Evolutionary conservation across 768 basidiomycete species (phyloP).

Genomic region (Daedaleopsis nitida): DNA sequence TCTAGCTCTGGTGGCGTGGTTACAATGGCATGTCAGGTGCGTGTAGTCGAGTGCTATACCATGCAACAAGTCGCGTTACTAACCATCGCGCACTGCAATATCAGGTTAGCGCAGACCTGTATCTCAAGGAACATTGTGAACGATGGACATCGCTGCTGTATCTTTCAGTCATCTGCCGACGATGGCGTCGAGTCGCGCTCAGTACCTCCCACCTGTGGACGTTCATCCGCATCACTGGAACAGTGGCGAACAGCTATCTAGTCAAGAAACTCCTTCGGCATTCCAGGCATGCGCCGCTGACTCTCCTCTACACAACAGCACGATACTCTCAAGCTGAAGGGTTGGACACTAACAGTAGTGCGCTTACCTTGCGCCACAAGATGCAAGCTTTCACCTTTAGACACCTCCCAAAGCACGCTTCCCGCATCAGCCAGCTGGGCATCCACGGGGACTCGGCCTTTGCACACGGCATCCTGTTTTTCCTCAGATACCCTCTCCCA

Average conservation of each 20-base stretch:
- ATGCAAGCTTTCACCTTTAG: background rate
- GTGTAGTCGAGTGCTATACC: background rate
- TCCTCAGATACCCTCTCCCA: background rate
- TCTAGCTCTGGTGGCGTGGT: no score
- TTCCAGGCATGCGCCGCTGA: background rate
- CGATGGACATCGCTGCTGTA: background rate
- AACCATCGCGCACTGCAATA: background rate
- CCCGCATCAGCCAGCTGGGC: background rate
- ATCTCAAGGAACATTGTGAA: background rate
- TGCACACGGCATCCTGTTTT: background rate
- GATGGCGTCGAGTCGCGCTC: constrained; percentile 1
- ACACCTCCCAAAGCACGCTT: background rate
- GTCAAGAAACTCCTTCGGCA: background rate
- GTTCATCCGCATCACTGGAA: constrained; percentile 3
- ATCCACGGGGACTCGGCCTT: background rate
- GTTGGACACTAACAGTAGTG: no score
- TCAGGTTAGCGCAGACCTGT: background rate
- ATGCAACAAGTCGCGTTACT: background rate
- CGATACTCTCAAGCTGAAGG: background rate
- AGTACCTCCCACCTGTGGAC: background rate
- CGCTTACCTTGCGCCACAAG: background rate
- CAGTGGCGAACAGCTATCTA: background rate
- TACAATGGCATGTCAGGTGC: no score
- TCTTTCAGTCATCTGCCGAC: background rate
- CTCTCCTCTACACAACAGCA: background rate